Conservation (phyloP, 2,329 filamentous ascomycete genomes). For the Onygenales sp. region DNA sequence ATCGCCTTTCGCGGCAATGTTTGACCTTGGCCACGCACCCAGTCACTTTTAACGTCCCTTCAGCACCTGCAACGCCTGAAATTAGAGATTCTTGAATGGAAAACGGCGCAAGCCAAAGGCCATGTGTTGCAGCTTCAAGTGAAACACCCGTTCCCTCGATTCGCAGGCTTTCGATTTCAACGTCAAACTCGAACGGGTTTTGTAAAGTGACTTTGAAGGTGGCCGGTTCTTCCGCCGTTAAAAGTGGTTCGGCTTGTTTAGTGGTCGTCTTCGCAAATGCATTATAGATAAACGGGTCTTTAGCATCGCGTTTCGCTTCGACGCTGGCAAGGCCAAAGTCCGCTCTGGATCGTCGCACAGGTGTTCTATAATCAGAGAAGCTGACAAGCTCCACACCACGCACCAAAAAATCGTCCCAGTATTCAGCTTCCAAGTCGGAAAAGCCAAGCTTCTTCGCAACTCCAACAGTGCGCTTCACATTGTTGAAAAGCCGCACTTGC, state of each 20-base stretch:
- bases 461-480: constrained; percentile 72
- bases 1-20: constrained; percentile 71
- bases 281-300: constrained; percentile 90
- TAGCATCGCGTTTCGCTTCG: constrained; percentile 28
- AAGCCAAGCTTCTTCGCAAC: constrained; percentile 69
- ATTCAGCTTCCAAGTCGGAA: constrained; percentile 63
- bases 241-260: constrained; percentile 50
- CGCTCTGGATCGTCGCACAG: constrained; percentile 53
- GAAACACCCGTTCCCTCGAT: constrained; percentile 64
- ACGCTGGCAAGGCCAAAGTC: constrained; percentile 39
- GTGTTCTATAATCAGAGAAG: constrained; percentile 48
- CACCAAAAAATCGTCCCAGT: constrained; percentile 95
- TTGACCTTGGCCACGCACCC: constrained; percentile 72
- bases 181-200: constrained; percentile 87
- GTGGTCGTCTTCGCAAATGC: constrained; percentile 66
- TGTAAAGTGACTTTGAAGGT: constrained; percentile 77
- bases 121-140: constrained; percentile 58
- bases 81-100: constrained; percentile 71
- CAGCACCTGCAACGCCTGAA: constrained; percentile 54
- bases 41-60: constrained; percentile 62
- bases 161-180: constrained; percentile 74
- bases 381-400: constrained; percentile 65
- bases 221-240: constrained; percentile 70
- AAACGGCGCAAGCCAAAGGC: constrained; percentile 66
- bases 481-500: constrained; percentile 72